These are phyloP conservation scores for Pleurotus platypus DNA, from an alignment of 768 basidiomycete genomes.

Conservation along the genomic window DNA sequence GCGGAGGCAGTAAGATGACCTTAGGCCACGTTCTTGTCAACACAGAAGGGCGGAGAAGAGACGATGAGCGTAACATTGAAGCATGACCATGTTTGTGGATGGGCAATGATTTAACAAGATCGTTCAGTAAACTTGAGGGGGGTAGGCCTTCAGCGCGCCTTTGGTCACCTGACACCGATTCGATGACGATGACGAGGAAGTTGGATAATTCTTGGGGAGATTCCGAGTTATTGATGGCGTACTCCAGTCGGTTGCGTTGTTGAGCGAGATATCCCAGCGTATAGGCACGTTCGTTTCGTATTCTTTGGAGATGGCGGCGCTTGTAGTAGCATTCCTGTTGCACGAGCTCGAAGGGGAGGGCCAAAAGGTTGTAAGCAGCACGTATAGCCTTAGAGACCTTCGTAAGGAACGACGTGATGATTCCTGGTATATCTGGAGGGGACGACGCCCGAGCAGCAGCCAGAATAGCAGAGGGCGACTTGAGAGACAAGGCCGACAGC, in stretches of 20 bases:
- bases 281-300: constrained; percentile 68
- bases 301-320: constrained; percentile 51
- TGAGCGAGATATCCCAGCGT: constrained; percentile 60
- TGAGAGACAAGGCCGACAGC: not conserved
- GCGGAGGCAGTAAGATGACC: constrained; percentile 71
- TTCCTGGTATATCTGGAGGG: constrained; percentile 16
- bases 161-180: not conserved
- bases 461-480: constrained; percentile 15
- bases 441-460: constrained; percentile 7
- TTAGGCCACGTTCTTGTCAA: constrained; percentile 79
- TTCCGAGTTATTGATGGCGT: constrained; percentile 22
- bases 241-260: constrained; percentile 44
- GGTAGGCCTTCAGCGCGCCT: not conserved
- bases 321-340: constrained; percentile 67
- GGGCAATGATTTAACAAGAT: constrained; percentile 21
- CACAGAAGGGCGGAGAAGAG: constrained; percentile 63
- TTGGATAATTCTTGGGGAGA: constrained; percentile 13
- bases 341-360: constrained; percentile 58
- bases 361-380: constrained; percentile 22
- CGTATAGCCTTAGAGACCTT: constrained; percentile 14
- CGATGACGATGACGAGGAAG: constrained; percentile 16
- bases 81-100: constrained; percentile 24
- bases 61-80: constrained; percentile 23
- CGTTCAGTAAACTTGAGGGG: not conserved
- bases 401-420: constrained; percentile 14